Evolutionary conservation across 2,329 filamentous ascomycete genomes (phyloP), one percentile per base, ranked within the genome.

Genomic region (Exserohilum turcica): DNA sequence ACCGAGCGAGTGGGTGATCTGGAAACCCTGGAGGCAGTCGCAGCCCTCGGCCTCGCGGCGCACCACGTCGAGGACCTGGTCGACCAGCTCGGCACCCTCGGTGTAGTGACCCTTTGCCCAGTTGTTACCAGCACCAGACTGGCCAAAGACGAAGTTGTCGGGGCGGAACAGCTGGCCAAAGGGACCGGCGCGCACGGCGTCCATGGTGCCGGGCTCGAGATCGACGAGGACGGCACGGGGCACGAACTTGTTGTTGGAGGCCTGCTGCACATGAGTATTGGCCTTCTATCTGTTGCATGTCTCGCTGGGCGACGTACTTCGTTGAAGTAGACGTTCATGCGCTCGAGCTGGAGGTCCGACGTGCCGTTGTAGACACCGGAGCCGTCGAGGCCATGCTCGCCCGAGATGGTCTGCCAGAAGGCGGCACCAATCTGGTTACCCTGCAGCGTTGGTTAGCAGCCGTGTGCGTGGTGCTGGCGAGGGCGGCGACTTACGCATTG

Each of bases 101-200:
- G 94, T 99, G 87, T 99, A 99, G 80, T 99, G 94, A 83, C 94
- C 94, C 89, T 97, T 99, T 80, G 94, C 94, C 94, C 94, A 99
- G 88, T 97, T 97, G 91, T 99, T 99, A 82, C 94, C 94, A 79
- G 94, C 94, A 86, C 94, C 93, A 73, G 94, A 97, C 84, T 97
- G 94, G 73, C 94, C 94, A 80, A 97, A 97, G 77, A 97, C 92
- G 82, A 97, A 97, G 89, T 97, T 99, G 84, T 99, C 94, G 77
- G 94, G 94, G 66, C 94, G 92, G 92, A 99, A 97, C 70, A 99
- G 92, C 84, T 97, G 90, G 71, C 94, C 94, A 78, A 97, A 97
- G 67, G 94, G 94, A 79, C 94, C 93, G 71, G 93, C 91, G 78
- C 93, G 93, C 83, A 99, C 93, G 70, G 94, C 94, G 74, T 99